Base-by-base conservation (phyloP, 495 filamentous ascomycete genomes). In the Daldinia concentrica region DNA sequence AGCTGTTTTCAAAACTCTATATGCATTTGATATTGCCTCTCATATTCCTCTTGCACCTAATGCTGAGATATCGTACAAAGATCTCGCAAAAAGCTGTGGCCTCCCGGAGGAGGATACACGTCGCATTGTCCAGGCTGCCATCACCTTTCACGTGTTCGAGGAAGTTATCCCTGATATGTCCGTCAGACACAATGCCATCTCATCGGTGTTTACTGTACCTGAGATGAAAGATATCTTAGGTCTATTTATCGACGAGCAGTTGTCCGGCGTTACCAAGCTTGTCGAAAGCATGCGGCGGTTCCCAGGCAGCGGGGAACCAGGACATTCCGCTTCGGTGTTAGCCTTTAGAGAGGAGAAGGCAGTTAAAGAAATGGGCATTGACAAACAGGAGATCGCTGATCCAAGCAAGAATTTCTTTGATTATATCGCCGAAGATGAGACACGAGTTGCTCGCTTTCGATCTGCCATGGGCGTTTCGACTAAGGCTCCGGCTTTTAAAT, bases 141-240 rank as follows among this genome's bases (percentile, higher is more conserved):
- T 85, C 65, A 79, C 78, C 17, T 78, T 82, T 50, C 79, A 78
- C 24, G 76, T 86, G 58, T 87, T 88, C 77, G 72, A 76, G 7
- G 85, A 87, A 64, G 78, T 75, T 2, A 37, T 60, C 6, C 79
- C 82, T 0, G 82, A 81, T 6, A 56, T 80, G 1, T 76, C 86
- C 2, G 77, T 79, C 6, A 83, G 82, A 61, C 84, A 83, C 51
- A 78, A 80, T 22, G 74, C 69, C 2, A 70, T 76, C 1, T 80
- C 77, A 22, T 57, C 77, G 0, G 57, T 79, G 0, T 73, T 81
- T 24, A 60, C 78, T 8, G 60, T 71, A n/a, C 37, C 69, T 5
- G 19, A 68, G 12, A 64, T 83, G 62, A 72, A 76, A 24, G 74
- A 79, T 30, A 78, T 77, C 67, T 51, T 84, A 3, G 77, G 81